Conservation (phyloP, 371 early-diverging fungal species). For the Mitosporidium daphniae region DNA sequence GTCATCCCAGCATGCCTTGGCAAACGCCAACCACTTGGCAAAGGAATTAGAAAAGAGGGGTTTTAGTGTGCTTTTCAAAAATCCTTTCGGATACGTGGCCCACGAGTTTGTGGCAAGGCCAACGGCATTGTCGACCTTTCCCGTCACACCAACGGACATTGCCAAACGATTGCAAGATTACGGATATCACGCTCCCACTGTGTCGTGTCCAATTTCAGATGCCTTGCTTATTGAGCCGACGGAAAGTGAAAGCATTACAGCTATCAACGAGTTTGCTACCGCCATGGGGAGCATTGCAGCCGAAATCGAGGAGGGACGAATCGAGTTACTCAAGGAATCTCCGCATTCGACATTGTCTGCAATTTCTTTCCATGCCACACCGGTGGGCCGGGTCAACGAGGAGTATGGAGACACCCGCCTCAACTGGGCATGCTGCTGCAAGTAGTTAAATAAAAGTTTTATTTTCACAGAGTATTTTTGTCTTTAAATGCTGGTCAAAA, state of each 20-base stretch:
- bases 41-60: constrained; percentile 37
- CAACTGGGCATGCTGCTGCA: no score
- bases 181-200: constrained; percentile 81
- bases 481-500: no score
- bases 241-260: constrained; percentile 54
- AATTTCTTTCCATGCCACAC: no score
- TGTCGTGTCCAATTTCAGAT: constrained; percentile 88
- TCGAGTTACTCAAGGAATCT: no score
- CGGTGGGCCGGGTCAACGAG: no score
- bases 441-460: no score
- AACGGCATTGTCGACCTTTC: constrained; percentile 56
- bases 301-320: constrained; percentile 56
- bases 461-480: no score
- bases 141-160: constrained; percentile 42
- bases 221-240: constrained; percentile 95
- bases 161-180: constrained; percentile 89
- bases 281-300: constrained; percentile 65
- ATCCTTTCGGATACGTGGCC: constrained; percentile 60
- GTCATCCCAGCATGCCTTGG: constrained; percentile 46
- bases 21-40: constrained; percentile 88
- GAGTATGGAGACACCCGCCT: no score
- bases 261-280: constrained; percentile 73
- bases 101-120: constrained; percentile 94
- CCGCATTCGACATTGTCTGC: no score
- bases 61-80: constrained; percentile 53